Base-by-base conservation (phyloP, 306 rosid genomes). In the Cucurbita moschata region DNA sequence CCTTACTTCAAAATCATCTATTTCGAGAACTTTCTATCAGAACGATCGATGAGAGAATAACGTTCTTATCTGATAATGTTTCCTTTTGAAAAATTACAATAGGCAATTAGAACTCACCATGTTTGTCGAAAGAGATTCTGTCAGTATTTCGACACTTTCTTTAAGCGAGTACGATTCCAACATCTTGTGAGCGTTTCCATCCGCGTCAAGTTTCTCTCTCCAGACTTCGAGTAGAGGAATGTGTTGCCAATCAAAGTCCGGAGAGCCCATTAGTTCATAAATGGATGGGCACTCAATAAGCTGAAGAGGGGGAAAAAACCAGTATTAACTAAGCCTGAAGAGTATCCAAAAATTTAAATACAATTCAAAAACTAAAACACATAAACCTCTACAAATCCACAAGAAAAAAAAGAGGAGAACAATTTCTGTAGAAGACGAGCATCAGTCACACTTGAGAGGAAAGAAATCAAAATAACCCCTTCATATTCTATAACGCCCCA, bases 241-340 rank as follows among this genome's bases (percentile, higher is more conserved):
- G 59, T 86, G 83, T 78, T 87, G 77, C 99, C 99, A 94, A 15
- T 77, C 80, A 77, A 86, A 91, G 80, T 82, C 81, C 16, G 89
- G 80, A 75, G 83, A 63, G 11, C 89, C 90, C 91, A 86, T 87
- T 75, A 94, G 83, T 75, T 94, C 99, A 13, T 94, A 94, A 4
- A 94, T 15, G n/a, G 97, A 86, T 42, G 99, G 99, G 47, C 99
- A 94, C 75, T 91, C 99, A 77, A 91, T 88, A 79, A 91, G 86
- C 99, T 94, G 95, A 74, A 58, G 96, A 75, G 63, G 76, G 35
- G 76, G 35, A 30, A 37, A 51, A 67, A 46, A 6, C 40, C 8
- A 9, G 54, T 44, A 66, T 21, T 18, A 66, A 10, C 54, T 15
- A 66, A 18, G 39, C 54, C 54, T 11, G 6, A 66, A 43, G 38